A percentile compares a stretch with the other conserved stretches of the same genome.
Evolutionary conservation across 768 basidiomycete species (phyloP).

Genomic region (Tricholoma matsutake): DNA sequence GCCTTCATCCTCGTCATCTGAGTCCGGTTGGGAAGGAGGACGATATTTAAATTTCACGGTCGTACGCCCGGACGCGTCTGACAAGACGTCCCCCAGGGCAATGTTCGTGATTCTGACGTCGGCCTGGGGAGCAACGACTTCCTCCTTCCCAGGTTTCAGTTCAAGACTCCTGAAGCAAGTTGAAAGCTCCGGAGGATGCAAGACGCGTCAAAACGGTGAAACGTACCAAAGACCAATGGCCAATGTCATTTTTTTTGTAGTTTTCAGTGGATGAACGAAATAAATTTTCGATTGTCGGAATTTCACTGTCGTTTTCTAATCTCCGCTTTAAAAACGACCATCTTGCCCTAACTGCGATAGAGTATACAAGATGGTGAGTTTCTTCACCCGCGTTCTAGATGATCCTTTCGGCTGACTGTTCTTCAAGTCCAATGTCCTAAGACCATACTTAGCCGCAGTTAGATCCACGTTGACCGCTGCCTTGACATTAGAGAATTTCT

Average conservation of each 20-base stretch:
- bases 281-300: constrained; percentile 10
- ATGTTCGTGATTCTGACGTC: constrained; percentile 83
- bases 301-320: constrained; percentile 27
- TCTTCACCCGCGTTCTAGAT: neutral
- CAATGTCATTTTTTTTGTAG: constrained; percentile 42
- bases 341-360: too few species aligned
- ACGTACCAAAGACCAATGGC: constrained; percentile 68
- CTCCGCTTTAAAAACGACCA: constrained; percentile 40
- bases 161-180: constrained; percentile 51
- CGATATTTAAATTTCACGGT: constrained; percentile 66
- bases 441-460: constrained; percentile 95
- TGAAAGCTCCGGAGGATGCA: constrained; percentile 4
- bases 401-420: constrained; percentile 4
- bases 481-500: constrained; percentile 95
- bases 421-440: constrained; percentile 84
- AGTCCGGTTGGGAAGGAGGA: constrained; percentile 31
- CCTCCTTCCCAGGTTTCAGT: constrained; percentile 54
- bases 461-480: constrained; percentile 97
- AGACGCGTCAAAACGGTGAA: constrained; percentile 22
- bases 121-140: constrained; percentile 55
- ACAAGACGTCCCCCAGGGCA: constrained; percentile 71
- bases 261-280: constrained; percentile 12
- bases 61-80: constrained; percentile 56
- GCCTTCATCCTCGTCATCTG: constrained; percentile 34
- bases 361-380: constrained; percentile 47